These are phyloP conservation scores for Dactylonectria macrodidyma DNA, from an alignment of 2,329 filamentous ascomycete species.

Conservation along the genomic window DNA sequence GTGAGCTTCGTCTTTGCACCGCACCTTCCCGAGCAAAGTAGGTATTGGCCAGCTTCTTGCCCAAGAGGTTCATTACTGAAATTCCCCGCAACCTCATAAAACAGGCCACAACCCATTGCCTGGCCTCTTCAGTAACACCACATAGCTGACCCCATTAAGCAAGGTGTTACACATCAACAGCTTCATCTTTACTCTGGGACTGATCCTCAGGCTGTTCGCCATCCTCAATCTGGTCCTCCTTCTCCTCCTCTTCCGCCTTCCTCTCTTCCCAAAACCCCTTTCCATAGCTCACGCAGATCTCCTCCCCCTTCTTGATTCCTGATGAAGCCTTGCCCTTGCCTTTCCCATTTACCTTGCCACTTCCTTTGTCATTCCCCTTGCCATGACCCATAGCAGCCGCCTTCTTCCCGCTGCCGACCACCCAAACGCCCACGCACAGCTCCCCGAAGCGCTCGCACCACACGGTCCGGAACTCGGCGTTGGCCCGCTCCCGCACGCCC, in stretches of 20 bases:
- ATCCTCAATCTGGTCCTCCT: slow-evolving; percentile 16
- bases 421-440: slow-evolving; percentile 72
- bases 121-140: background rate
- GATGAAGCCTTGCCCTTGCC: slow-evolving; percentile 48
- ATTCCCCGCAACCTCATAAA: too few species aligned
- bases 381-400: background rate
- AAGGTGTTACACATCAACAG: background rate
- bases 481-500: slow-evolving; percentile 67
- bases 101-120: too few species aligned
- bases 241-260: slow-evolving; percentile 32
- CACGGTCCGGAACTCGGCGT: slow-evolving; percentile 72
- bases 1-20: background rate
- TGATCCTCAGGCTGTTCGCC: slow-evolving; percentile 8
- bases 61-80: background rate
- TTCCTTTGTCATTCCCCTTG: background rate
- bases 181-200: background rate
- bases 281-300: slow-evolving; percentile 77
- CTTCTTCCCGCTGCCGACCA: slow-evolving; percentile 53
- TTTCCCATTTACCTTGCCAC: slow-evolving; percentile 37
- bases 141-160: background rate
- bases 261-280: slow-evolving; percentile 75
- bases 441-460: slow-evolving; percentile 69
- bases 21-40: background rate
- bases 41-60: background rate
- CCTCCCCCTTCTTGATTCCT: slow-evolving; percentile 71